Base-by-base conservation (phyloP, 192 early-diverging fungal genomes). In the Rhizophagus clarus region DNA sequence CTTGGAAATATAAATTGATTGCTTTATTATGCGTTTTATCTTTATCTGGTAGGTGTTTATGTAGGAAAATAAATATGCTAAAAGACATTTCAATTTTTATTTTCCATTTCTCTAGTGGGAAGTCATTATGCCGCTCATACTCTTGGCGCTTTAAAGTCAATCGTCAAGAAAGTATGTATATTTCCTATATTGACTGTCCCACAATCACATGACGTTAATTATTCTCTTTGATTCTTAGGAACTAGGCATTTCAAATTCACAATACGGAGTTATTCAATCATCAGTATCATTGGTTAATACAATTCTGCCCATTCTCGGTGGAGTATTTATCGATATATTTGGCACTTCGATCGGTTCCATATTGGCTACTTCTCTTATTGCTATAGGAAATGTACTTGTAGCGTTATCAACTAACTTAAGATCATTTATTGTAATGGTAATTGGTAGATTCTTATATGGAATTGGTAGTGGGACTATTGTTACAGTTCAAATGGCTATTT, bases 111-210 rank as follows among this genome's bases (percentile, higher is more conserved):
- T 29, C 9, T 83, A 92, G 90, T 92, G 77, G 91, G 91, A 72
- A 90, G 88, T 67, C 91, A 92, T 84, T 92, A 90, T 81, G 89
- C 91, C 32, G 91, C 89, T 42, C 91, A 92, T 67, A 91, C 91
- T 32, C 82, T 92, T n/a, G 89, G 89, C 8, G 90, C 89, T n/a
- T 79, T 92, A 80, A 92, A 92, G 80, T 83, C 86, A 31, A 89
- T 86, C n/a, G 83, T 92, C 64, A 92, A 92, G 76, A 83, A 89
- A 86, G 91, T 89, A 89, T 79, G 76, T 26, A 31, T 45, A 42
- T 26, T 3, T 31, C 7, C 15, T 24, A 45, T 40, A 10, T 45
- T 8, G 26, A 7, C 28, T 15, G 61, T 64, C 14, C 12, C 42
- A 40, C 11, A 47, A 76, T 32, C 31, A 26, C 28, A 31, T 34